Evolutionary conservation across 2,329 filamentous ascomycete genomes (phyloP), one percentile per base, ranked within the genome.

Genomic region (Tolypocladium nubicola): DNA sequence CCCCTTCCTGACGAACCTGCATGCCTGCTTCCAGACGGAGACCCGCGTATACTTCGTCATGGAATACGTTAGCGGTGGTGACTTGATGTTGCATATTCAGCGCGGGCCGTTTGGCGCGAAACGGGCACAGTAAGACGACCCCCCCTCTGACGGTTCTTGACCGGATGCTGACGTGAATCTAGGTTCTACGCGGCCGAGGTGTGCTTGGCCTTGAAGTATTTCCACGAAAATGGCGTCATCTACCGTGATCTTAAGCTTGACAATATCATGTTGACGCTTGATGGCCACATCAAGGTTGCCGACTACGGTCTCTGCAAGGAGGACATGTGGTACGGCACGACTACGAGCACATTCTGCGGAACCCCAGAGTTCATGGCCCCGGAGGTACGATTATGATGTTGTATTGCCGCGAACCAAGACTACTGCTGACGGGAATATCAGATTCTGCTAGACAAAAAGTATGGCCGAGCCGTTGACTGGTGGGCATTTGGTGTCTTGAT

Each of bases 311-410:
- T 99, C 53, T 99, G 95, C 78, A 99, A 99, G 75, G 94, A 99
- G 71, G 92, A 99, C 66, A 99, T 99, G 94, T 99, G 93, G 92
- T 99, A 95, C 70, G 91, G 91, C 49, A 93, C 89, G 57, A 97
- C 89, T 2, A 99, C 94, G 0, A 93, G 92, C 75, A 99, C 94
- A 9, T 99, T 99, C 78, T 99, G 94, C 70, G 94, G 94, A 73
- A 99, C 94, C n/a, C 94, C 94, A 19, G 94, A 99, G 70, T 99
- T 99, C 64, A 99, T 99, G 94, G 94, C 94, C 10, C 94, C 94
- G 10, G 94, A 99, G 80, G 90, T 95, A 79, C 67, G 78, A 67
- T 26, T 14, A 21, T 13, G 11, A 45, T 9, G 23, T 9, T 1
- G 39, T 5, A 4, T 8, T 4, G 10, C 30, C 4, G 37, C 1